phyloP scores from a whole-genome alignment of 768 basidiomycete genomes.

The Chalciporus chontae region DNA sequence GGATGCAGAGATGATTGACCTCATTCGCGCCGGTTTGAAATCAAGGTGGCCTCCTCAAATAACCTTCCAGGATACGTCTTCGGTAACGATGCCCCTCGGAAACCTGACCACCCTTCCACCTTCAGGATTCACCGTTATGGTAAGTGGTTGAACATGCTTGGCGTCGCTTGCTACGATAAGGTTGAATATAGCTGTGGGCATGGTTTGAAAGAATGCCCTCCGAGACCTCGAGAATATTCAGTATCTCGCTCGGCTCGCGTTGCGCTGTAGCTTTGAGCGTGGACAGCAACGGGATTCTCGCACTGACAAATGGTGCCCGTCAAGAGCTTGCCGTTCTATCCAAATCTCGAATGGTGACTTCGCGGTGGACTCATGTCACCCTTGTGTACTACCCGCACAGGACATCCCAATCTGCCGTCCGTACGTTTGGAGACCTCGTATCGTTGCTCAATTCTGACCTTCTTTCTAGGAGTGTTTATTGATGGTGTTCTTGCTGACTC shows the following conservation, averaged over 20 bases:
- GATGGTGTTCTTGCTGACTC: slow-evolving; percentile 69
- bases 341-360: slow-evolving; percentile 44
- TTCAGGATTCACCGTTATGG: slow-evolving; percentile 74
- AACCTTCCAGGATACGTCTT: slow-evolving; percentile 56
- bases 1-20: slow-evolving; percentile 63
- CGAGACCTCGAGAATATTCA: slow-evolving; percentile 34
- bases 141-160: slow-evolving; percentile 17
- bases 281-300: slow-evolving; percentile 54
- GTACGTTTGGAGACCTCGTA: slow-evolving; percentile 37
- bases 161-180: neutral
- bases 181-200: slow-evolving; percentile 40
- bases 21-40: slow-evolving; percentile 68
- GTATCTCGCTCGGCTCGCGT: slow-evolving; percentile 29
- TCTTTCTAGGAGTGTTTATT: slow-evolving; percentile 58
- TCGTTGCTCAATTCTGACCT: neutral
- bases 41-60: slow-evolving; percentile 79
- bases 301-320: slow-evolving; percentile 40
- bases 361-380: slow-evolving; percentile 70
- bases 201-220: slow-evolving; percentile 44
- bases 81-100: slow-evolving; percentile 47
- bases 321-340: slow-evolving; percentile 42
- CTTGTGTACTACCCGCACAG: slow-evolving; percentile 64
- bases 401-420: slow-evolving; percentile 52
- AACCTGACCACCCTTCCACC: slow-evolving; percentile 51
- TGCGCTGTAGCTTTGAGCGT: slow-evolving; percentile 45